A percentile compares a stretch with the other conserved stretches of the same genome.
Evolutionary conservation across 2,329 filamentous ascomycete species (phyloP).

Genomic region (Beauveria sp.): DNA sequence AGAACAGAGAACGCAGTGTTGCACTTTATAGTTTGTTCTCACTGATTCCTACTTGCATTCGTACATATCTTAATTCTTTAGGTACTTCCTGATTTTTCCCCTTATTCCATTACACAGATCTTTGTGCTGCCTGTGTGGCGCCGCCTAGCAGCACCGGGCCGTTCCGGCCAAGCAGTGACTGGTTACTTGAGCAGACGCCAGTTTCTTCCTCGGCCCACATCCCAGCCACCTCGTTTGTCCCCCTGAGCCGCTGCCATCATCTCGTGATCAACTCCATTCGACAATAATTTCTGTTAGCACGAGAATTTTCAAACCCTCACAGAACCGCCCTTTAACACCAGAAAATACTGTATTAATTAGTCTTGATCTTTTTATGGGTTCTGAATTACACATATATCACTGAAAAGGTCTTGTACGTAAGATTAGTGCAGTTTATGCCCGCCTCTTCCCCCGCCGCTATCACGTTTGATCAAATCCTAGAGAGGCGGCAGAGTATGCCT

Average conservation of each 20-base stretch:
- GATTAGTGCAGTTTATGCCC: no score
- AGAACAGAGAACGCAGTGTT: no score
- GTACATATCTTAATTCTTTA: no score
- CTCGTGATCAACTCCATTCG: conserved; percentile 21
- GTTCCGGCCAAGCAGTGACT: neutral
- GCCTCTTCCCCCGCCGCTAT: no score
- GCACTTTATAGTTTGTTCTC: neutral
- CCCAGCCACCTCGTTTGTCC: conserved; percentile 21
- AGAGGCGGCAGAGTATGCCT: neutral
- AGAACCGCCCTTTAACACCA: no score
- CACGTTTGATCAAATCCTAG: neutral
- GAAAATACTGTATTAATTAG: no score
- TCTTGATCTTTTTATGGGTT: no score
- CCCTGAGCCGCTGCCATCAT: conserved; percentile 14
- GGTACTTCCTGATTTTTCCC: no score
- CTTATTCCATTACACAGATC: neutral
- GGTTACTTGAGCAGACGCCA: neutral
- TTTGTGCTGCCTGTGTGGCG: neutral
- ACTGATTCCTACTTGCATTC: neutral
- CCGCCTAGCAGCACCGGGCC: neutral
- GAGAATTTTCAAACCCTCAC: neutral
- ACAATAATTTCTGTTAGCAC: conserved; percentile 26
- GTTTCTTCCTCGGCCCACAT: neutral
- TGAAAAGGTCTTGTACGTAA: no score
- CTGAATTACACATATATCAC: no score